Evolutionary conservation across 768 basidiomycete genomes (phyloP), one percentile per base, ranked within the genome.

Genomic region (Boletellus ananiceps): DNA sequence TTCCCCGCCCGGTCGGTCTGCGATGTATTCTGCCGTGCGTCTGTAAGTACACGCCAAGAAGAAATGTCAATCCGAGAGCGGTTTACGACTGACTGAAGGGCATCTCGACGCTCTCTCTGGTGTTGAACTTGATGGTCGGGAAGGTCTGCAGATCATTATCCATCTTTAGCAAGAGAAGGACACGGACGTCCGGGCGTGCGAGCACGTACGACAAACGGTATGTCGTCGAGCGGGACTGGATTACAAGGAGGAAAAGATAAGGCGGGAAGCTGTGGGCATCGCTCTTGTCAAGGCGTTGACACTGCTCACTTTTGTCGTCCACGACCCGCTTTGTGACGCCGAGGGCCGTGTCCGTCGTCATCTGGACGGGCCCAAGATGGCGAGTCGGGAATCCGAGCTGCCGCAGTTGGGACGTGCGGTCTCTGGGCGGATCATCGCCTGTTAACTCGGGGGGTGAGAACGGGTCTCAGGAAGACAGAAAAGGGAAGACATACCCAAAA

Each of bases 331-430:
- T 93, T 1, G 92, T 91, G 4, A 96, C 95, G 5, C 87, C 91
- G 0, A 97, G 73, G 1, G 95, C 95, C 2, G 95, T 97, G 69
- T 99, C 95, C 0, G 96, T 99, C 29, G 96, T 98, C 96, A 99
- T 99, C 69, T 99, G 96, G 1, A 92, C 74, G 2, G 83, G 72
- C 0, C 93, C 93, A 8, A 99, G 74, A 66, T 88, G 89, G 29
- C 96, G 79, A 6, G 79, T 79, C 1, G 91, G 88, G 65, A 95
- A 99, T 1, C 93, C 93, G 33, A 93, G 71, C 14, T 76, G 77
- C 27, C 95, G 85, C 32, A 99, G 79, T 63, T 95, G 90, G 1
- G 83, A 79, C 2, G 95, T 99, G 45, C 95, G 77, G 65, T 99
- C 95, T 33, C 93, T 78, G 0, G 95, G 95, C 2, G 95, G 95